Percentiles rank a stretch among this genome's conserved stretches.
Conservation (phyloP, 148 eudicot species). For the Polygonum aviculare region DNA sequence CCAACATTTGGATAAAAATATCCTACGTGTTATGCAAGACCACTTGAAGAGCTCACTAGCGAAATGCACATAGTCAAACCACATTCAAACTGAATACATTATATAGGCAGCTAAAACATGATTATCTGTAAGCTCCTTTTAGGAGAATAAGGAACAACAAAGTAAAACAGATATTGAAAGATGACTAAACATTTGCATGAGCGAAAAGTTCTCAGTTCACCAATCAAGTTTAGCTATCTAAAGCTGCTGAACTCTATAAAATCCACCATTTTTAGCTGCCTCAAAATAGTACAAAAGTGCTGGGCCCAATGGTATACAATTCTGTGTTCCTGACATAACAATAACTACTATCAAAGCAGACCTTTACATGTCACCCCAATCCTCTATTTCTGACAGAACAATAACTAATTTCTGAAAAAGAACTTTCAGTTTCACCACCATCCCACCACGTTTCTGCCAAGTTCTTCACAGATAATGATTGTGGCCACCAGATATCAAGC, state of each 20-base stretch:
- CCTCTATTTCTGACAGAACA: background rate
- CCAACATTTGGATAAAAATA: background rate
- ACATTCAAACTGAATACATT: background rate
- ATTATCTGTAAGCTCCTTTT: background rate
- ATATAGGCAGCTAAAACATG: background rate
- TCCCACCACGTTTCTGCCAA: background rate
- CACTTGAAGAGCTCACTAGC: background rate
- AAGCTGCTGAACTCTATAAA: background rate
- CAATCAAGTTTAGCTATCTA: background rate
- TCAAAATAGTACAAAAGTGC: background rate
- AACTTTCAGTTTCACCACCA: background rate
- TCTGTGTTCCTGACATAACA: background rate
- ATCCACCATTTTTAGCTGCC: background rate
- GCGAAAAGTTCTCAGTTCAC: background rate
- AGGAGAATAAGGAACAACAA: background rate
- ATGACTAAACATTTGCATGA: background rate
- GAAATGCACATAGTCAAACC: background rate
- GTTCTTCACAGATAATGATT: background rate
- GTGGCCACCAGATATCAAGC: background rate
- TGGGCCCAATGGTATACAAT: background rate
- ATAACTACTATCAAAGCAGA: background rate
- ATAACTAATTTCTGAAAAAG: background rate
- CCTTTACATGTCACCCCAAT: background rate
- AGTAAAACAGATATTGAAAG: background rate
- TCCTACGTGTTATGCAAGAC: background rate